Evolutionary conservation across 345 rosid species (phyloP), one percentile per base, ranked within the genome.

Genomic region (Triadica sebifera): DNA sequence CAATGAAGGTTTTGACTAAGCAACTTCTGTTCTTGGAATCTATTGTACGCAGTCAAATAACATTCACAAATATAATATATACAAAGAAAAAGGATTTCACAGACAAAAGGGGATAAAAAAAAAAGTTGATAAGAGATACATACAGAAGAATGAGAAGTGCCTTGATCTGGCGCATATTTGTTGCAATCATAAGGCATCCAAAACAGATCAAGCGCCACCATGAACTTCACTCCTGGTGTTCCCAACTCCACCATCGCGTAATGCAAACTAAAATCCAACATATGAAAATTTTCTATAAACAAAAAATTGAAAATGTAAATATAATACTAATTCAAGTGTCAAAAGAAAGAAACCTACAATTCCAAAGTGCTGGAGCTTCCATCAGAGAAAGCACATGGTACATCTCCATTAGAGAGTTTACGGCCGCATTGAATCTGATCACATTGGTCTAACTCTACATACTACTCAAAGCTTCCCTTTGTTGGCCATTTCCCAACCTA

Each of bases 181-280:
- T 80, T 86, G 64, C 97, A 89, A 58, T 92, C 91, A 80, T 97
- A 89, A 20, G 98, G 97, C 49, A 94, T 93, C 97, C 98, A 92
- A 66, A 90, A 92, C 77, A 94, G 87, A 75, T 89, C 98, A 24
- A 89, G 92, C 3, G 97, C 97, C 90, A 89, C 97, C 90, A 89
- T 82, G 75, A 94, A 92, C 84, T 89, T 90, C 87, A 85, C 73
- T 56, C 95, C 95, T 6, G 93, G 98, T 38, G 91, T 88, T 64
- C 97, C 97, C 79, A 92, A 76, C 82, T 88, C 84, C 79, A 92
- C 92, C 69, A 91, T 92, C 65, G 95, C 85, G 81, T 91, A 92
- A 83, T 92, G 98, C 83, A 94, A 85, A 77, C 97, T 94, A 79
- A n/a, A n/a, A n/a, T n/a, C 45, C 56, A 67, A 56, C 24, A 15